Evolutionary conservation across 345 rosid genomes (phyloP).

Genomic region (Barbarea vulgaris): DNA sequence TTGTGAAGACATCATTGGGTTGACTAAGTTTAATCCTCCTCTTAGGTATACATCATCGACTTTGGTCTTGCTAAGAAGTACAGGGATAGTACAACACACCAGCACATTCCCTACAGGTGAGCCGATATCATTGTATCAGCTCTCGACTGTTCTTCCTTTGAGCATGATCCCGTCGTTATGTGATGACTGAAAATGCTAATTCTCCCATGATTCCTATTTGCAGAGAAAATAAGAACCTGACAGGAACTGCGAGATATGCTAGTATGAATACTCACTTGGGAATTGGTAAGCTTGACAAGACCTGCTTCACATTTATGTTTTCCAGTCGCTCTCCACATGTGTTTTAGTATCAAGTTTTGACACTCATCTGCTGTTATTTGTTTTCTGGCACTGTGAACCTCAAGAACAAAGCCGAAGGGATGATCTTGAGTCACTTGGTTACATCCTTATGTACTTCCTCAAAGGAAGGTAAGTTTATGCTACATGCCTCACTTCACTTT

Average conservation of each 20-base stretch:
- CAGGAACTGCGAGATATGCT: not conserved
- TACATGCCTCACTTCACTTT: not conserved
- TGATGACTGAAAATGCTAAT: conserved; percentile 1
- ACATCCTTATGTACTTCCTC: conserved; percentile 89
- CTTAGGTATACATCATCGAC: conserved; percentile 58
- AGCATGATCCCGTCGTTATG: not conserved
- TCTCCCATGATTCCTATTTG: not conserved
- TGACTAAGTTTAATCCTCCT: not conserved
- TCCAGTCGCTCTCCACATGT: not conserved
- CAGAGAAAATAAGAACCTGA: not conserved
- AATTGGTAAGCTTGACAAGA: not conserved
- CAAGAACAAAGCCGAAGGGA: conserved; percentile 99
- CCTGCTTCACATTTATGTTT: not conserved
- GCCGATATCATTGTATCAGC: not conserved
- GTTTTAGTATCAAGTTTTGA: conserved; percentile 32
- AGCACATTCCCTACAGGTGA: conserved; percentile 61
- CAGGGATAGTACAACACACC: conserved; percentile 56
- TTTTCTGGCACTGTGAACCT: conserved; percentile 16
- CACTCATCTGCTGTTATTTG: conserved; percentile 5
- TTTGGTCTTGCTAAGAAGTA: conserved; percentile 66
- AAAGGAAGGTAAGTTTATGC: conserved; percentile 80
- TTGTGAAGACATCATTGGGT: not conserved
- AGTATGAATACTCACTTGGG: not conserved
- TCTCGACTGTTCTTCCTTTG: not conserved
- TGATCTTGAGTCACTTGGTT: conserved; percentile 97